Evolutionary conservation across 257 asterid genomes (phyloP).

Genomic region (Coffea canephora): DNA sequence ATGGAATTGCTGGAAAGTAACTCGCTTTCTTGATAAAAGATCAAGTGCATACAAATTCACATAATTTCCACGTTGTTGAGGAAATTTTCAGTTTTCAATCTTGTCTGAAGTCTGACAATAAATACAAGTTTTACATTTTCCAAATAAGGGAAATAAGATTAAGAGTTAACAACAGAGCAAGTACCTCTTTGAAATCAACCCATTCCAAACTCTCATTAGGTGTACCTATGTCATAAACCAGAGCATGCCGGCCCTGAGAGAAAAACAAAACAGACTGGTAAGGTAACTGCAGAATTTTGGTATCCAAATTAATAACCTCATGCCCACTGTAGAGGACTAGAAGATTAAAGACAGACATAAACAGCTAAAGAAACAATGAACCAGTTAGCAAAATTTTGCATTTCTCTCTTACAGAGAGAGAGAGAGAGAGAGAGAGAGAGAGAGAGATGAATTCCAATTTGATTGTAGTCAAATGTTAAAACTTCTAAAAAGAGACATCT

Average conservation of each 20-base stretch:
- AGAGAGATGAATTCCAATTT: not conserved
- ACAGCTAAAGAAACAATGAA: not conserved
- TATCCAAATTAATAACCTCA: not conserved
- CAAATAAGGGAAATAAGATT: not conserved
- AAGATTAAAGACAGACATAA: not conserved
- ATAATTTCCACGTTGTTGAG: not conserved
- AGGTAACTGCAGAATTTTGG: not conserved
- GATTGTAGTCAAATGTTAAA: no score
- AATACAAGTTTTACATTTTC: not conserved
- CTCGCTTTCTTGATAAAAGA: not conserved
- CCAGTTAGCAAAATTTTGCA: not conserved
- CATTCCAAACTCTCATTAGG: constrained; percentile 73
- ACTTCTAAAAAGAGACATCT: no score
- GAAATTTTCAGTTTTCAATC: not conserved
- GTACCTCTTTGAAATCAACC: constrained; percentile 92
- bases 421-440: not conserved
- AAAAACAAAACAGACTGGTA: constrained; percentile 15
- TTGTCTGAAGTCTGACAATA: not conserved
- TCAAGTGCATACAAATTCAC: not conserved
- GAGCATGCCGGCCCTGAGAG: constrained; percentile 82
- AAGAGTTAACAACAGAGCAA: constrained; percentile 9
- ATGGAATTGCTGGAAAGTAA: not conserved
- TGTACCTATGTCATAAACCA: constrained; percentile 78
- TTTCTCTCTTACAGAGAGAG: not conserved
- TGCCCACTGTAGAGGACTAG: not conserved